Evolutionary conservation across 768 basidiomycete species (phyloP).

Genomic region (Tricholoma sp.): DNA sequence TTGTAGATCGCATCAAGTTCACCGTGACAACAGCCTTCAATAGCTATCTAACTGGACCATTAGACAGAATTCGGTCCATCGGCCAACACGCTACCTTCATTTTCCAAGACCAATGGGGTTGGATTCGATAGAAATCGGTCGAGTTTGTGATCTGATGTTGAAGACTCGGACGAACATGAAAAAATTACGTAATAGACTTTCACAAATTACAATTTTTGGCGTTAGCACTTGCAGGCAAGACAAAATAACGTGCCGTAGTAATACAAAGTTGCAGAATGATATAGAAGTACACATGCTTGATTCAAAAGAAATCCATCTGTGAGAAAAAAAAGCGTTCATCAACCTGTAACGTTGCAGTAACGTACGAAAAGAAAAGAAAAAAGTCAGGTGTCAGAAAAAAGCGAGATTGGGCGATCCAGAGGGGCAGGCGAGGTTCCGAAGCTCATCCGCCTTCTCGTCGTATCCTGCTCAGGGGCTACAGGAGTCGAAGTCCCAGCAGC

Average conservation of each 20-base stretch:
- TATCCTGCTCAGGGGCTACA: not conserved
- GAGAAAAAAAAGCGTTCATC: not conserved
- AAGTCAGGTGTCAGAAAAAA: not conserved
- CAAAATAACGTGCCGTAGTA: too few relatives aligned
- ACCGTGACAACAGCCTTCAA: conserved; percentile 96
- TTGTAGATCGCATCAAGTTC: conserved; percentile 84
- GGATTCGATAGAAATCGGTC: not conserved
- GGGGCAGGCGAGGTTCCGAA: not conserved
- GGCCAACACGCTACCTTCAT: not conserved
- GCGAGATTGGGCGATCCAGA: not conserved
- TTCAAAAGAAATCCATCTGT: too few relatives aligned
- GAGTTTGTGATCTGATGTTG: too few relatives aligned
- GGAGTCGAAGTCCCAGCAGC: not conserved
- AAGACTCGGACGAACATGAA: not conserved
- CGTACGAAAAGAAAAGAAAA: not conserved
- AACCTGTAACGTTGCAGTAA: not conserved
- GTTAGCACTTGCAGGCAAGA: too few relatives aligned
- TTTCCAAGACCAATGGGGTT: not conserved
- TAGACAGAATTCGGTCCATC: not conserved
- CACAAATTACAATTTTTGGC: not conserved
- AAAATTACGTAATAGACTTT: not conserved
- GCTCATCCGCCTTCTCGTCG: not conserved
- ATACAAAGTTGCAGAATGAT: too few relatives aligned
- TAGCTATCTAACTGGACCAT: conserved; percentile 53
- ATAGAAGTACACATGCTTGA: too few relatives aligned